Base-by-base conservation (phyloP, 139 green algal genomes). In the Nannochloris sp. region DNA sequence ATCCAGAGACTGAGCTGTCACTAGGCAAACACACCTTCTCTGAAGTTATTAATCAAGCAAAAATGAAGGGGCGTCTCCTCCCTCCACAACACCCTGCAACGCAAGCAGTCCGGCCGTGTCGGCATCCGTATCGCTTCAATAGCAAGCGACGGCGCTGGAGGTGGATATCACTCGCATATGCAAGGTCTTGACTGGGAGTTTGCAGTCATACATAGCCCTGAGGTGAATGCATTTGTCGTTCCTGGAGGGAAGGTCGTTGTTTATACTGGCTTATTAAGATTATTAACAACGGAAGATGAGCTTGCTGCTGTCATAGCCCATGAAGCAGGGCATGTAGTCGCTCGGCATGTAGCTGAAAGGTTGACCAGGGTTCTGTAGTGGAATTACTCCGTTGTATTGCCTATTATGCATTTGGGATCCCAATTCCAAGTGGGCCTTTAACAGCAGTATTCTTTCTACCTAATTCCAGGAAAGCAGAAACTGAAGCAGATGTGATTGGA, bases 201-300 rank as follows among this genome's bases (percentile, higher is more conserved):
- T 77, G 73, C 66, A 2, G 89, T 96, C 4, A 83, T 96, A 23
- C 36, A 89, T 14, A 66, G 25, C n/a, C 56, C 51, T 13, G 32
- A 83, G 46, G 73, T 87, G 37, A 95, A 96, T 59, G 89, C 89
- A 0, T 90, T 95, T 60, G 89, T 95, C 34, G 79, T 89, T n/a
- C 89, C 89, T 4, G 89, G 89, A 2, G 89, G 89, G 45, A 95
- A 95, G 75, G 85, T 96, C 37, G 74, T 92, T 12, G 75, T 88
- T 4, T 92, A 73, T 57, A 85, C 83, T 54, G 83, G 82, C 6
- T 71, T 93, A 31, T 61, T 93, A 45, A 55, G 78, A 8, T n/a
- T 92, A 13, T 51, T 93, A 34, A 42, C 37, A n/a, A 66, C 10
- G 19, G 78, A 90, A 30, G 81, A 87, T 47, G 83, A 92, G 67